A percentile compares a stretch with the other conserved stretches of the same genome.
Conservation (phyloP, 495 filamentous ascomycete genomes). For the Daldinia vernicosa region DNA sequence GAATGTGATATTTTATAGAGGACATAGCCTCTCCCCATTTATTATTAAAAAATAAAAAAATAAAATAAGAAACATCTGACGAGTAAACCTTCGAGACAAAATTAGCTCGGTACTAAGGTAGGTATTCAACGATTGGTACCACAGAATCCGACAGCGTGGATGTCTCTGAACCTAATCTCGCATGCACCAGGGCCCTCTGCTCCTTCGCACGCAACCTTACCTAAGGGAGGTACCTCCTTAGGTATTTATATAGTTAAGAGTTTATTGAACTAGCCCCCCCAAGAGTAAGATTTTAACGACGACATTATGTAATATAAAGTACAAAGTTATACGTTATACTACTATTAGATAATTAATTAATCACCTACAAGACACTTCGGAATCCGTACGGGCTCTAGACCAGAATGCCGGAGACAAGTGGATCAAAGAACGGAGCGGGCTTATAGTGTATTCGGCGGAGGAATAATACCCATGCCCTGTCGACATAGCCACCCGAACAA, state of each 20-base stretch:
- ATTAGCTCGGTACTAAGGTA: not conserved
- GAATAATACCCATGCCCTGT: constrained; percentile 7
- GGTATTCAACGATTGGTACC: not conserved
- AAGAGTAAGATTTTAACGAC: not conserved
- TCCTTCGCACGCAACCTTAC: not conserved
- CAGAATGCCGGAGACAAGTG: constrained; percentile 28
- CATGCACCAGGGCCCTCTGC: constrained; percentile 16
- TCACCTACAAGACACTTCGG: not conserved
- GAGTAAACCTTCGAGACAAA: not conserved
- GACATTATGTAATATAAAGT: not conserved
- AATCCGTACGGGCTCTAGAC: constrained; percentile 1
- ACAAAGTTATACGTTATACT: not conserved
- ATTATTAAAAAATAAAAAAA: too few relatives aligned
- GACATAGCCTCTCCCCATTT: too few relatives aligned
- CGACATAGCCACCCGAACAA: constrained; percentile 14
- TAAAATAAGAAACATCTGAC: not conserved
- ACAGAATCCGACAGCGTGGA: constrained; percentile 31
- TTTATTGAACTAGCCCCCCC: not conserved
- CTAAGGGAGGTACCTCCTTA: not conserved
- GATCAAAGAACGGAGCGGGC: constrained; percentile 11
- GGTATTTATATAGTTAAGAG: not conserved
- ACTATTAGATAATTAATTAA: not conserved
- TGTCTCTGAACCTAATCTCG: constrained; percentile 37
- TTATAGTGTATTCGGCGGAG: constrained; percentile 16
- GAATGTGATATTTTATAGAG: too few relatives aligned